phyloP scores from a whole-genome alignment of 257 asterid genomes.

The Nemophila menziesii region DNA sequence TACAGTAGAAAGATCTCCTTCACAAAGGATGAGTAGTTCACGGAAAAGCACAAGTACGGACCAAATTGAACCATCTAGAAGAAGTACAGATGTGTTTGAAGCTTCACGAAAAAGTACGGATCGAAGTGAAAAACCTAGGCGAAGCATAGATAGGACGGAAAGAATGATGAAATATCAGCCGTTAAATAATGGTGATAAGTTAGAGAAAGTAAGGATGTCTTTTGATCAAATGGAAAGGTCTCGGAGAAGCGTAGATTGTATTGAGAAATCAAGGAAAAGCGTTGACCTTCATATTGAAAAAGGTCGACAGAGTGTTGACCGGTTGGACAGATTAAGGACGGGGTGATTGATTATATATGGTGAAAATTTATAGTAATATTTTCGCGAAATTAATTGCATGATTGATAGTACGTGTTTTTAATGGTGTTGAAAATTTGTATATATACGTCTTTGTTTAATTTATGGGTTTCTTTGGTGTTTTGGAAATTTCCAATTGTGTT shows the following conservation, averaged over 20 bases:
- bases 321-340: constrained; percentile 52
- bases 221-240: constrained; percentile 72
- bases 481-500: not conserved
- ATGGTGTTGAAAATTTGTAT: constrained; percentile 28
- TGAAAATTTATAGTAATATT: constrained; percentile 10
- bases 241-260: constrained; percentile 75
- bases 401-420: constrained; percentile 23
- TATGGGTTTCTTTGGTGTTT: not conserved
- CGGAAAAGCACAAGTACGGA: constrained; percentile 57
- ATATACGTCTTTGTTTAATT: constrained; percentile 13
- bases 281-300: constrained; percentile 59
- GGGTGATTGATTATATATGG: constrained; percentile 11
- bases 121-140: constrained; percentile 76
- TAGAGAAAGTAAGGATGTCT: constrained; percentile 43
- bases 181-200: constrained; percentile 40
- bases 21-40: constrained; percentile 53
- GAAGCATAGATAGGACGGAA: constrained; percentile 61
- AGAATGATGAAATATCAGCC: constrained; percentile 41
- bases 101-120: constrained; percentile 74
- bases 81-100: constrained; percentile 61
- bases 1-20: constrained; percentile 60
- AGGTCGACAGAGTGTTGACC: constrained; percentile 72
- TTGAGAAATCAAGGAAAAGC: constrained; percentile 64
- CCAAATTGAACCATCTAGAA: constrained; percentile 63
- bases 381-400: constrained; percentile 11